Evolutionary conservation across 2,329 filamentous ascomycete genomes (phyloP).

Genomic region (Aspergillus texensis): DNA sequence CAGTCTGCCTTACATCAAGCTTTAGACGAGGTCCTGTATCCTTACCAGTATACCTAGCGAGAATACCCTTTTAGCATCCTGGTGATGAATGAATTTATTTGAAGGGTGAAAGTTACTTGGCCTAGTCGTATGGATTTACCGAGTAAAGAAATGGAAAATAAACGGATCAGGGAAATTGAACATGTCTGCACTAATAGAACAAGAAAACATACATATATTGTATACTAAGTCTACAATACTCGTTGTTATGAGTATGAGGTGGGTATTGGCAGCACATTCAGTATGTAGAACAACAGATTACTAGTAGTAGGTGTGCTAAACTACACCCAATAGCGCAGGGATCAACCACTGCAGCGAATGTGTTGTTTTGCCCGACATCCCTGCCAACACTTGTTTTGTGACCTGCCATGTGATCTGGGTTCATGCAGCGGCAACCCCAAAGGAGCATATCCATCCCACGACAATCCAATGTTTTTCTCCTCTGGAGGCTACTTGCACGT

Average conservation of each 20-base stretch:
- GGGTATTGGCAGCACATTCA: neutral
- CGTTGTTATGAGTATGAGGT: neutral
- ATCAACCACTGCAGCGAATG: neutral
- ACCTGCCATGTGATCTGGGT: neutral
- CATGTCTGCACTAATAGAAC: neutral
- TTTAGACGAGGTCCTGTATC: slow-evolving; percentile 16
- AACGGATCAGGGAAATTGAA: neutral
- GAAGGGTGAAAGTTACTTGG: neutral
- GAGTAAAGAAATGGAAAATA: too few species aligned
- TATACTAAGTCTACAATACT: too few species aligned
- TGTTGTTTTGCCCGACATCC: neutral
- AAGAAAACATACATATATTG: too few species aligned
- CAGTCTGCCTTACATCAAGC: slow-evolving; percentile 4
- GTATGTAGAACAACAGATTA: too few species aligned
- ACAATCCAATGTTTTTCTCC: neutral
- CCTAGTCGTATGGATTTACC: neutral
- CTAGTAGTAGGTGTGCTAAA: neutral
- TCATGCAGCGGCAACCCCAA: neutral
- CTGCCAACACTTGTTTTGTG: neutral
- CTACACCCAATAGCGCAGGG: neutral
- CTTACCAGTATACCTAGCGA: slow-evolving; percentile 16
- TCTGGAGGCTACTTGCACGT: neutral
- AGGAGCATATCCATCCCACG: neutral
- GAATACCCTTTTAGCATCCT: slow-evolving; percentile 24
- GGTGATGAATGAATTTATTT: slow-evolving; percentile 21